Evolutionary conservation across 495 filamentous ascomycete species (phyloP).

Genomic region (Opeltia flavorubescens): DNA sequence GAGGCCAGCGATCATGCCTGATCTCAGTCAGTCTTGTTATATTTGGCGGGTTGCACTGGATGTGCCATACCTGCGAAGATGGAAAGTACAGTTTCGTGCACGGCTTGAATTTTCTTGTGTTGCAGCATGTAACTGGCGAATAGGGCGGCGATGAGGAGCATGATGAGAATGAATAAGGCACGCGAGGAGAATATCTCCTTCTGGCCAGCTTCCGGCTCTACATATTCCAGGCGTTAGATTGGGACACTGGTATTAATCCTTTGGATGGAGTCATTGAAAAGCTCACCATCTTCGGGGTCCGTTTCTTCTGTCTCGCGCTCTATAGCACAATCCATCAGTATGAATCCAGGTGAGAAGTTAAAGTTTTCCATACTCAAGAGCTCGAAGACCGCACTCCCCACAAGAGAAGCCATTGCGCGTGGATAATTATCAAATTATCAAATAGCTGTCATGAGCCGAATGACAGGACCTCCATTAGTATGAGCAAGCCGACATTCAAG

Average conservation of each 20-base stretch:
- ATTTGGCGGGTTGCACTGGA: constrained; percentile 1
- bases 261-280: background rate
- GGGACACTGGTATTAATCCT: background rate
- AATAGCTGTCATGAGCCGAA: background rate
- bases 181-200: constrained; percentile 91
- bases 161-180: constrained; percentile 91
- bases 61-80: constrained; percentile 77
- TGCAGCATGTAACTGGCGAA: constrained; percentile 96
- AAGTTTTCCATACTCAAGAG: constrained; percentile 21
- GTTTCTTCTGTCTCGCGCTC: constrained; percentile 23
- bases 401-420: constrained; percentile 24
- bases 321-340: constrained; percentile 11
- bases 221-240: constrained; percentile 2
- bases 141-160: constrained; percentile 81
- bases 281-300: constrained; percentile 40
- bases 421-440: too few relatives aligned
- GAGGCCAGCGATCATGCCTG: constrained; percentile 91
- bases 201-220: constrained; percentile 49
- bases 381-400: constrained; percentile 22
- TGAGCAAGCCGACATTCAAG: too few relatives aligned
- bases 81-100: constrained; percentile 94
- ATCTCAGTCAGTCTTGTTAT: constrained; percentile 4
- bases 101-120: constrained; percentile 85
- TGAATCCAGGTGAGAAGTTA: background rate
- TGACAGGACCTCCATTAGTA: background rate